Evolutionary conservation across 345 rosid species (phyloP).

Genomic region (Lepidium didymum): DNA sequence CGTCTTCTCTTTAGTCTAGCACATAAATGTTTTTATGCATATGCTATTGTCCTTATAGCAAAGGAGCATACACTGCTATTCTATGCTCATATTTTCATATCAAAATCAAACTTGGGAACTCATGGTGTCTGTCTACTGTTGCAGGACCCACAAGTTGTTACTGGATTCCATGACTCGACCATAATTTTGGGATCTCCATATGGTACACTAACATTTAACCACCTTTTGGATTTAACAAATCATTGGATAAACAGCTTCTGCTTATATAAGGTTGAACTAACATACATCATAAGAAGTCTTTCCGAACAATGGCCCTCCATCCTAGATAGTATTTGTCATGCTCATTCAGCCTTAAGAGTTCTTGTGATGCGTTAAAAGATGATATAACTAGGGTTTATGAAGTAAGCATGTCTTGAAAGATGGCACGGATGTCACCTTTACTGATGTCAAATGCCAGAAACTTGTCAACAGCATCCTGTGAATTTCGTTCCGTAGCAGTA

Average conservation of each 20-base stretch:
- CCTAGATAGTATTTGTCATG: slow-evolving; percentile 55
- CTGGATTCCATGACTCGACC: slow-evolving; percentile 84
- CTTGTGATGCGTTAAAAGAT: too few relatives aligned
- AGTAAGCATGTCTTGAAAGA: slow-evolving; percentile 52
- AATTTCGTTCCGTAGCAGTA: background rate
- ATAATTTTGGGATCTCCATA: slow-evolving; percentile 91
- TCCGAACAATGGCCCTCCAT: slow-evolving; percentile 82
- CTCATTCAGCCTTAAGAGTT: slow-evolving; percentile 3
- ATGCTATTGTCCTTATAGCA: background rate
- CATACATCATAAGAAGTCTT: slow-evolving; percentile 84
- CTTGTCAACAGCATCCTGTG: slow-evolving; percentile 69
- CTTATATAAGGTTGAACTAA: too few relatives aligned
- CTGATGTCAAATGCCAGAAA: slow-evolving; percentile 52
- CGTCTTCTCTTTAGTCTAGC: background rate
- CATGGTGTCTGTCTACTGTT: slow-evolving; percentile 12
- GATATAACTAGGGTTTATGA: slow-evolving; percentile 15
- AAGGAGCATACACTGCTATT: background rate
- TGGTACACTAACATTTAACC: slow-evolving; percentile 37
- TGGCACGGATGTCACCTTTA: slow-evolving; percentile 46
- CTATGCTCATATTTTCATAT: background rate
- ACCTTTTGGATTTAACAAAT: background rate
- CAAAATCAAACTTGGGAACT: too few relatives aligned
- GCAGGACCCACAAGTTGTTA: slow-evolving; percentile 91
- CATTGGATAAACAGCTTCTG: too few relatives aligned
- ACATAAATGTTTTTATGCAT: background rate